Evolutionary conservation across 2,329 filamentous ascomycete genomes (phyloP), one percentile per base, ranked within the genome.

Genomic region (Diaporthe humulicola): DNA sequence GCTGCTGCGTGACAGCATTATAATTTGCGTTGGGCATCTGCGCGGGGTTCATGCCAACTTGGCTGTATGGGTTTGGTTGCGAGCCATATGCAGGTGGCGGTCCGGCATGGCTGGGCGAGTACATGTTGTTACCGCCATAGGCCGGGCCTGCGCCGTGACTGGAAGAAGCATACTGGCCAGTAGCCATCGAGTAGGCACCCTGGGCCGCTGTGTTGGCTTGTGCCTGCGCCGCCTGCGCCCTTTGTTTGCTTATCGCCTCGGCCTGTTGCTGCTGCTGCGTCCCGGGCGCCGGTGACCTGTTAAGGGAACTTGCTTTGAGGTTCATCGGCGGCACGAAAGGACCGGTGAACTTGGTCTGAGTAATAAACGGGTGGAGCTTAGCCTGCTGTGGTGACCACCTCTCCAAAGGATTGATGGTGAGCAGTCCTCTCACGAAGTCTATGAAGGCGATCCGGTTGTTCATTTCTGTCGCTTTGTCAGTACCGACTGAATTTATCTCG

Each of bases 251-350:
- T 73, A 98, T 86, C 50, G 96, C 95, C 82, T 98, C 97, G 22
- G 95, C 96, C 84, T 98, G 95, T 82, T 98, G 95, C 82, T 98
- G 97, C 83, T 98, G 96, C 82, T 98, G 95, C 22, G 97, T 97
- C 52, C 96, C 96, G 7, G 96, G 96, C 8, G 96, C 95, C 19
- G 96, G 95, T 28, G 96, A 97, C 80, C 97, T 91, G 82, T 94
- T 96, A 72, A 94, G 88, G 2, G 94, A 94, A 79, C 94, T 95
- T 28, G 95, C 92, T 83, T 98, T 98, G 75, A 98, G 87, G 81
- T 98, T 98, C 95, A 98, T 98, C 3, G 96, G 96, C 12, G 97
- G 97, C 64, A 98, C 94, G 81, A 99, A 99, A 4, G 96, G 95
- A 0, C 95, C 96, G 0, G 96, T 98, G 82, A 93, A 99, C 86